Conservation (phyloP, 2,329 filamentous ascomycete species). For the Curvularia spicifera region DNA sequence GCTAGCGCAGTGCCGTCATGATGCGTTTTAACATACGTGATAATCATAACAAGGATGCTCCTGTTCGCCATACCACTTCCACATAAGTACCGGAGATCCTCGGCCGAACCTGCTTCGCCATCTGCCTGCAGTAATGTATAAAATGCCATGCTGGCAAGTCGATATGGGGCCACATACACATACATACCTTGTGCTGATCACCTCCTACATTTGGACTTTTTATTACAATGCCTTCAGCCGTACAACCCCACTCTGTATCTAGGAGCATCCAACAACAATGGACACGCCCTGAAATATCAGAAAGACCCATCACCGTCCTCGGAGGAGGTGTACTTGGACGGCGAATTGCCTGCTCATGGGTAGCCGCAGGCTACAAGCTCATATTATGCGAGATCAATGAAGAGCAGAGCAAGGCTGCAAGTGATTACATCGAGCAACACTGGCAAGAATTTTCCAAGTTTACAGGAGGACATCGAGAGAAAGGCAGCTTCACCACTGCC, state of each 20-base stretch:
- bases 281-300: constrained; percentile 12
- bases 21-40: not conserved
- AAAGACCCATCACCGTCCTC: constrained; percentile 16
- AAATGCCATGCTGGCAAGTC: not conserved
- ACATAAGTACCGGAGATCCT: not conserved
- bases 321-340: constrained; percentile 22
- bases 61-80: not conserved
- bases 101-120: not conserved
- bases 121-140: not conserved
- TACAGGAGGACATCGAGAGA: constrained; percentile 1
- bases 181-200: not conserved
- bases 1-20: not conserved
- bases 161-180: not conserved
- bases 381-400: constrained; percentile 18
- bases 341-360: constrained; percentile 20
- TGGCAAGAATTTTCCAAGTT: constrained; percentile 8
- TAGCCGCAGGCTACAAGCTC: constrained; percentile 17
- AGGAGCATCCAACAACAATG: constrained; percentile 1
- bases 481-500: constrained; percentile 21
- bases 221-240: not conserved
- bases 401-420: constrained; percentile 17
- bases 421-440: constrained; percentile 18
- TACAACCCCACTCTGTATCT: not conserved
- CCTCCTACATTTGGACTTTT: not conserved
- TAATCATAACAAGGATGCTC: not conserved